Percentiles rank a stretch among this genome's conserved stretches.
These are phyloP conservation scores for Eimeria falciformis DNA, from an alignment of 169 alveolate species.

Conservation along the genomic window DNA sequence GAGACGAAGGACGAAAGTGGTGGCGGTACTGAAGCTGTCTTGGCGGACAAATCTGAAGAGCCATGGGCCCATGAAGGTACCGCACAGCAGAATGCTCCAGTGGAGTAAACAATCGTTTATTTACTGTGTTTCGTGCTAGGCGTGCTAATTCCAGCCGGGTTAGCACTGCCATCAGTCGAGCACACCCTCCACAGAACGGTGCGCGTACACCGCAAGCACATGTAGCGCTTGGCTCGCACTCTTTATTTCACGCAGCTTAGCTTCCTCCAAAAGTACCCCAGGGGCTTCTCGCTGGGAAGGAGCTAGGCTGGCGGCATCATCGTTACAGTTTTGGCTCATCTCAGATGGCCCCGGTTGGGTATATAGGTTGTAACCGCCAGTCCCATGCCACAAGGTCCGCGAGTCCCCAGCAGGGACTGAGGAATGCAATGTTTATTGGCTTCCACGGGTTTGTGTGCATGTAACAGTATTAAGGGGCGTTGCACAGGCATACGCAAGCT, in stretches of 20 bases:
- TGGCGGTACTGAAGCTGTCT: conserved; percentile 32
- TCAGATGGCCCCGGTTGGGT: conserved; percentile 17
- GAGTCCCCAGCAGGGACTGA: conserved; percentile 69
- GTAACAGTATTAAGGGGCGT: conserved; percentile 14
- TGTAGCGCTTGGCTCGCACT: conserved; percentile 34
- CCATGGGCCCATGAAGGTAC: conserved; percentile 56
- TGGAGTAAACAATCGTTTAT: conserved; percentile 32
- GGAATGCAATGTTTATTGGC: conserved; percentile 74
- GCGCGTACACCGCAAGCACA: conserved; percentile 10
- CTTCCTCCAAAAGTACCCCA: conserved; percentile 38
- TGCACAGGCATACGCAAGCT: conserved; percentile 14
- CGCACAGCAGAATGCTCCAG: conserved; percentile 43
- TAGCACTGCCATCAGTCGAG: conserved; percentile 15
- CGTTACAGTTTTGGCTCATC: conserved; percentile 22
- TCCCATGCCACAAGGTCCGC: conserved; percentile 38
- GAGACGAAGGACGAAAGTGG: conserved; percentile 60
- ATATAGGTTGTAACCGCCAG: conserved; percentile 60
- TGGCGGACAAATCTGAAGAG: conserved; percentile 32
- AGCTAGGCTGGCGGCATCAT: neutral
- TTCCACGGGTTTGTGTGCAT: conserved; percentile 55
- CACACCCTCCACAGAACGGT: conserved; percentile 6
- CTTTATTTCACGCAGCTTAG: conserved; percentile 17
- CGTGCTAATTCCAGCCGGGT: neutral
- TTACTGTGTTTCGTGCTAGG: conserved; percentile 32
- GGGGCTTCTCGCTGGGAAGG: conserved; percentile 14